These are phyloP conservation scores for Mycosphaerella arachidis DNA, from an alignment of 2,329 filamentous ascomycete genomes.

Conservation along the genomic window DNA sequence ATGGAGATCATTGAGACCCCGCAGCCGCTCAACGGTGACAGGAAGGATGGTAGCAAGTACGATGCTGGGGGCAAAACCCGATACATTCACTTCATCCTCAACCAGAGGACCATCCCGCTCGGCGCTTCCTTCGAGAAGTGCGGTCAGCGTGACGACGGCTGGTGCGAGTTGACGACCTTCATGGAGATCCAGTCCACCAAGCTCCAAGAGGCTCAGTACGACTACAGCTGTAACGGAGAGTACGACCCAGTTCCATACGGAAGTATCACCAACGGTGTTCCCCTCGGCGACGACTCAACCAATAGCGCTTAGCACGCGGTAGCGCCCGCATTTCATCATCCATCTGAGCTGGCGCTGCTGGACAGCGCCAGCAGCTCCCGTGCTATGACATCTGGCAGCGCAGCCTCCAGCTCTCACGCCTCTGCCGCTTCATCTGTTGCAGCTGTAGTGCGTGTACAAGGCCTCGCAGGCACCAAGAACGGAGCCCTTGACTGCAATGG, in stretches of 20 bases:
- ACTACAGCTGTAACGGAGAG: conserved; percentile 62
- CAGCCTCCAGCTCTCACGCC: not conserved
- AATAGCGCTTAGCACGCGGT: not conserved
- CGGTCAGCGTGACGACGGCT: conserved; percentile 63
- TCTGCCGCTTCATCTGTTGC: not conserved
- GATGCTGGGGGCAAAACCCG: conserved; percentile 49
- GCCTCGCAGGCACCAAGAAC: conserved; percentile 30
- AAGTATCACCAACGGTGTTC: conserved; percentile 48
- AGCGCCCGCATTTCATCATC: not conserved
- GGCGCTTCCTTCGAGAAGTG: conserved; percentile 63
- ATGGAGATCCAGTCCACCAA: conserved; percentile 58
- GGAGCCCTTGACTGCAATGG: conserved; percentile 40
- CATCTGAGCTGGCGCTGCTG: no score
- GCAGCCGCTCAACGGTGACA: conserved; percentile 54
- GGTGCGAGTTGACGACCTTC: conserved; percentile 70
- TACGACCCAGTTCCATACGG: conserved; percentile 49
- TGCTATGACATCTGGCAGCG: not conserved
- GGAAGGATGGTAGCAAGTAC: conserved; percentile 47
- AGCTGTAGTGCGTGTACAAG: conserved; percentile 5
- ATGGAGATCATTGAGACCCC: conserved; percentile 70
- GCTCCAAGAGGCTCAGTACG: conserved; percentile 51
- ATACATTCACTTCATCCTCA: conserved; percentile 71
- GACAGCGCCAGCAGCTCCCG: not conserved
- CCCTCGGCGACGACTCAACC: conserved; percentile 21
- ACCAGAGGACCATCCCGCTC: conserved; percentile 63